Base-by-base conservation (phyloP, 2,329 filamentous ascomycete genomes). In the Clarireedia monteithiana region DNA sequence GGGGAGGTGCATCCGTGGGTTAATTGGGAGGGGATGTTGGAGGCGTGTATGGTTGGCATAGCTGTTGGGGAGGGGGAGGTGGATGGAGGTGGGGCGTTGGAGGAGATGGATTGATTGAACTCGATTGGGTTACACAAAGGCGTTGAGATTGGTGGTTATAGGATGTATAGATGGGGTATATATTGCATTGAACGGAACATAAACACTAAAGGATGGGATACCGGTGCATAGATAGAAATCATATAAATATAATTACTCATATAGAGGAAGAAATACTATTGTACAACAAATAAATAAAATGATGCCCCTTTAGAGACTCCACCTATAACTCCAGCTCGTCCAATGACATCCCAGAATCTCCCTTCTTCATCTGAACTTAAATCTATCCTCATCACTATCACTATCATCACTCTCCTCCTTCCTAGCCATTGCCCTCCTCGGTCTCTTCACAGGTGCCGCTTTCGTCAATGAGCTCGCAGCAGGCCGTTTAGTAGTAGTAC, bases 1-100 rank as follows among this genome's bases (percentile, higher is more conserved):
- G 80, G 78, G 7, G 81, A 86, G 71, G 75, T 86, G 7, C 84
- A 88, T 67, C 81, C 83, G 2, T 88, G 84, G 84, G 84, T 88
- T 26, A 88, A 87, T 69, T 86, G 83, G 66, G 84, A 87, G 71
- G 81, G 81, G 2, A 88, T 88, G 84, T 68, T 88, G 57, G 72
- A 77, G 27, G 77, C 77, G 5, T 87, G 83, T 66, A 69, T 87
- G 58, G 72, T 88, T 15, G 84, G 84, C 1, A 72, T 87, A 50
- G 70, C 83, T 54, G 83, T 87, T 5, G 78, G 80, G 0, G 84
- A 87, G 67, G 70, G 64, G 39, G 67, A 72, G 51, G 70, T 66
- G 6, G 61, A 60, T 1, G 62, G 47, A 12, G 66, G 67, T 46
- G 74, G 69, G 17, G 69, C 70, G 26, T 81, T 84, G 79, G 81